Percentiles rank a stretch among this genome's conserved stretches.
phyloP scores from a whole-genome alignment of 2,329 filamentous ascomycete genomes.

The Neoscytalidium dimidiatum region DNA sequence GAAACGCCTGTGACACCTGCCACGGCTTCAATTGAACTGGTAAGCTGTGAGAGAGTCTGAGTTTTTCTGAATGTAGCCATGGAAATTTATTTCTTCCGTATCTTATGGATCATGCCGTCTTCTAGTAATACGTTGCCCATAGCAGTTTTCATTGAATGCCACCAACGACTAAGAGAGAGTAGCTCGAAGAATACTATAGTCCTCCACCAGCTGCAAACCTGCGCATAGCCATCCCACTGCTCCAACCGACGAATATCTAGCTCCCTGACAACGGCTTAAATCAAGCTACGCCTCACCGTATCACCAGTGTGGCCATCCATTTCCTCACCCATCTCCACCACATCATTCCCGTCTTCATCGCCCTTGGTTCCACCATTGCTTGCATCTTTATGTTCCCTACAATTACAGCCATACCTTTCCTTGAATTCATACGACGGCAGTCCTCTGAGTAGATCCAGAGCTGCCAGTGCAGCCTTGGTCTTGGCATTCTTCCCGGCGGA shows the following conservation, averaged over 20 bases:
- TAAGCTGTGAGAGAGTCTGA: no score
- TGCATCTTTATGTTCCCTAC: slow-evolving; percentile 34
- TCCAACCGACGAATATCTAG: no score
- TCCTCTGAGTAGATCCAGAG: slow-evolving; percentile 53
- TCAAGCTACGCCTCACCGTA: not conserved
- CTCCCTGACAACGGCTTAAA: no score
- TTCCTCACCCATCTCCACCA: not conserved
- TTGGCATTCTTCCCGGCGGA: slow-evolving; percentile 74
- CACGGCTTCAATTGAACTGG: not conserved
- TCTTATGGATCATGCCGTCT: no score
- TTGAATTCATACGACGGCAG: slow-evolving; percentile 61
- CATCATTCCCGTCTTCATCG: not conserved
- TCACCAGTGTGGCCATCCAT: not conserved
- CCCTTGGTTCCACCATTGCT: not conserved
- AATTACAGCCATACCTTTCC: slow-evolving; percentile 64
- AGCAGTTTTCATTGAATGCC: not conserved
- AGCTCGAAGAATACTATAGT: no score
- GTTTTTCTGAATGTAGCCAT: no score
- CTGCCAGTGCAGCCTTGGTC: slow-evolving; percentile 63
- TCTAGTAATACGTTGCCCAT: no score
- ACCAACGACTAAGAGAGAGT: no score
- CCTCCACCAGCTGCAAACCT: not conserved
- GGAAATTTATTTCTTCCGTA: not conserved
- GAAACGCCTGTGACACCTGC: not conserved
- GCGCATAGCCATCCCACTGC: no score